Evolutionary conservation across 768 basidiomycete species (phyloP).

Genomic region (Russula emetica): DNA sequence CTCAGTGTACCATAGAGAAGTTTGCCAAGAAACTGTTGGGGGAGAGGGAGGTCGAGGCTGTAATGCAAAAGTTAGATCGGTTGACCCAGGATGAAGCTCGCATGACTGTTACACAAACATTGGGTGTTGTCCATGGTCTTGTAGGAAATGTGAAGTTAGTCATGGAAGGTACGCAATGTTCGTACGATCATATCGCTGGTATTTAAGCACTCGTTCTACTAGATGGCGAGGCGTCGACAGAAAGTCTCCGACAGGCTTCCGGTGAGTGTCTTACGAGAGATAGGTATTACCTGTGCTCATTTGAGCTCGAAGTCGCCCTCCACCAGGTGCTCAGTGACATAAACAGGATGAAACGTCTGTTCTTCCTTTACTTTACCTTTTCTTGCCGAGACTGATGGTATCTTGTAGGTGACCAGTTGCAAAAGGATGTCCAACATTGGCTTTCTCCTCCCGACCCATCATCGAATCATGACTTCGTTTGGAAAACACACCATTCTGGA

Average conservation of each 20-base stretch:
- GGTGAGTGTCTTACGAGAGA: too few relatives aligned
- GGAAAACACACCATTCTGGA: neutral
- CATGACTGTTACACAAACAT: neutral
- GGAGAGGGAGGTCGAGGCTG: neutral
- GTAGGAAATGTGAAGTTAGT: neutral
- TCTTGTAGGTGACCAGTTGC: neutral
- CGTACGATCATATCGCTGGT: neutral
- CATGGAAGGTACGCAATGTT: too few relatives aligned
- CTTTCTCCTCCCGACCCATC: neutral
- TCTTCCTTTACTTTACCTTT: neutral
- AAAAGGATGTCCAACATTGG: neutral
- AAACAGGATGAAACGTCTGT: slow-evolving; percentile 15
- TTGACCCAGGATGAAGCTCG: too few relatives aligned
- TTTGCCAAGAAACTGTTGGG: slow-evolving; percentile 7
- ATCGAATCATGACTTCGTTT: neutral
- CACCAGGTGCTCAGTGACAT: neutral
- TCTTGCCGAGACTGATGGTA: neutral
- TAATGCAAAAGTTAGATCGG: too few relatives aligned
- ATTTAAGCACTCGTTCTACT: neutral
- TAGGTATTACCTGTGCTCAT: neutral
- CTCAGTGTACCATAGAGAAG: neutral
- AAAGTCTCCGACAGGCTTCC: too few relatives aligned
- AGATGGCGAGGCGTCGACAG: slow-evolving; percentile 1
- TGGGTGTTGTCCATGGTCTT: too few relatives aligned
- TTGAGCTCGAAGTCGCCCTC: neutral